Evolutionary conservation across 805 yeast species (phyloP).

Genomic region (Yamadazyma insecticola): DNA sequence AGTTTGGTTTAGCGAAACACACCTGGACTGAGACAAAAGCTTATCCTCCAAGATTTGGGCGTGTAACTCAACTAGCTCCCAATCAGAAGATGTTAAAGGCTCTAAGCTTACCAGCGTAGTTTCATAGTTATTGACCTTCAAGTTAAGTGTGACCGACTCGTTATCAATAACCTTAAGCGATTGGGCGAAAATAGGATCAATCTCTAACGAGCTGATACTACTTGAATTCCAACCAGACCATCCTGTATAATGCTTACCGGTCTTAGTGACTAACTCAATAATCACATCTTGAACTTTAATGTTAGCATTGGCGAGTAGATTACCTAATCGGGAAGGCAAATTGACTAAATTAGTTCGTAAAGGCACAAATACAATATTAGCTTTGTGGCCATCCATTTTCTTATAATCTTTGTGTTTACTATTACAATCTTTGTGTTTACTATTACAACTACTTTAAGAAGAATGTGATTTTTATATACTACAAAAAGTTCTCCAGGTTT

Average conservation of each 20-base stretch:
- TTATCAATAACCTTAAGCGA: constrained; percentile 43
- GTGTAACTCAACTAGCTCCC: constrained; percentile 87
- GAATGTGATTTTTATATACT: too few relatives aligned
- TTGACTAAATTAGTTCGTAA: constrained; percentile 49
- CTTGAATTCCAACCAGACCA: constrained; percentile 59
- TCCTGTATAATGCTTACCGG: constrained; percentile 43
- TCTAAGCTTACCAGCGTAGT: constrained; percentile 68
- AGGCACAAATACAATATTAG: constrained; percentile 23
- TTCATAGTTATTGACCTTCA: constrained; percentile 46
- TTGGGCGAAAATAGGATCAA: constrained; percentile 65
- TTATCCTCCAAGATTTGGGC: constrained; percentile 72
- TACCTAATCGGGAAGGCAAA: constrained; percentile 46
- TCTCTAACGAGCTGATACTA: constrained; percentile 39
- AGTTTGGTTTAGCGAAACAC: constrained; percentile 55
- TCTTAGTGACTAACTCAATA: constrained; percentile 37
- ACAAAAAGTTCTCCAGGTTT: too few relatives aligned
- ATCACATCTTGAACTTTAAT: constrained; percentile 57
- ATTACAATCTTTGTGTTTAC: too few relatives aligned
- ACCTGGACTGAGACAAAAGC: constrained; percentile 74
- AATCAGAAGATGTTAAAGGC: constrained; percentile 73
- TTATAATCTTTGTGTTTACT: too few relatives aligned
- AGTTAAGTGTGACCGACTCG: constrained; percentile 32
- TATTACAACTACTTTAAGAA: too few relatives aligned
- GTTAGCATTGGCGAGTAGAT: constrained; percentile 45
- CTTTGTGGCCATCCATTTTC: constrained; percentile 39